Percentiles rank a stretch among this genome's conserved stretches.
Evolutionary conservation across 169 alveolate species (phyloP).

Genomic region (Nephromyces sp.): DNA sequence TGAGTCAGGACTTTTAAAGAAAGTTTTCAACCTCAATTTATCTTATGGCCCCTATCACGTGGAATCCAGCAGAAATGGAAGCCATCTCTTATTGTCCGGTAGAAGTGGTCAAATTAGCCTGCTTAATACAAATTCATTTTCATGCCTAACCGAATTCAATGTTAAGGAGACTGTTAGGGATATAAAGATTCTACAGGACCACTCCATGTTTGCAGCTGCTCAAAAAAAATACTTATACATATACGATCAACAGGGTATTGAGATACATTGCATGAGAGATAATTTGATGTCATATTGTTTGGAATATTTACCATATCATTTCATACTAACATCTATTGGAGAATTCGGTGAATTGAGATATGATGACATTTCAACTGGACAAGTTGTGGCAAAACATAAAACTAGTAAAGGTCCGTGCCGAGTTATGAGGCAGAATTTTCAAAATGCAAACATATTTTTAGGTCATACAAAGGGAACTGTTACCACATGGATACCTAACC

Average conservation of each 20-base stretch:
- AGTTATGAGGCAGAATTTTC: constrained; percentile 58
- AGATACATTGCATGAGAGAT: constrained; percentile 73
- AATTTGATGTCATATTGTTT: constrained; percentile 54
- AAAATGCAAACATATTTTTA: constrained; percentile 71
- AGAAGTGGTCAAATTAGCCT: constrained; percentile 70
- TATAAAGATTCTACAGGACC: constrained; percentile 20
- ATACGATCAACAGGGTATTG: constrained; percentile 81
- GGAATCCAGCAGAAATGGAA: constrained; percentile 69
- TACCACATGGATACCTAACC: constrained; percentile 80
- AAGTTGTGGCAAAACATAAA: constrained; percentile 63
- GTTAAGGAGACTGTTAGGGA: constrained; percentile 26
- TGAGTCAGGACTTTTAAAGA: constrained; percentile 28
- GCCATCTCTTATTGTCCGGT: constrained; percentile 70
- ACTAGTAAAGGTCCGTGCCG: constrained; percentile 67
- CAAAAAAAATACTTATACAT: constrained; percentile 26
- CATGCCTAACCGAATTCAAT: background rate
- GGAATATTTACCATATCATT: constrained; percentile 81
- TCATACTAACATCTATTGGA: constrained; percentile 63
- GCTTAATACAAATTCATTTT: constrained; percentile 39
- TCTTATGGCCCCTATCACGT: constrained; percentile 70
- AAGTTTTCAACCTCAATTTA: constrained; percentile 53
- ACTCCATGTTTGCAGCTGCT: constrained; percentile 23
- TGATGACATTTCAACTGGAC: constrained; percentile 79
- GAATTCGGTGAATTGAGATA: constrained; percentile 70
- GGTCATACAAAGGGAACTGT: constrained; percentile 81